A percentile compares a stretch with the other conserved stretches of the same genome.
Evolutionary conservation across 768 basidiomycete species (phyloP).

Genomic region (Stropharia rugosoannulata): DNA sequence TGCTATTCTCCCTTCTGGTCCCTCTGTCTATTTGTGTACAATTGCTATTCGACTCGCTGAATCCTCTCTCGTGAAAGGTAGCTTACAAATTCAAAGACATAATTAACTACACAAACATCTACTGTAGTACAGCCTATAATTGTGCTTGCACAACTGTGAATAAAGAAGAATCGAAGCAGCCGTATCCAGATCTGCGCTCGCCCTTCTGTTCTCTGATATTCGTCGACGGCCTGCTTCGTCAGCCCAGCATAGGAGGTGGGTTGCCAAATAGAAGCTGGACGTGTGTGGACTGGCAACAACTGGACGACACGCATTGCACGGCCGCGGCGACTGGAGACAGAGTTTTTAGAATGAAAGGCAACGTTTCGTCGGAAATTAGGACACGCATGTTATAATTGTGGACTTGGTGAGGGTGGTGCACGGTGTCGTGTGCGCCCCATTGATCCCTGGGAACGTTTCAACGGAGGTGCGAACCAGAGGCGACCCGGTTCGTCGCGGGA

Average conservation of each 20-base stretch:
- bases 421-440: too few relatives aligned
- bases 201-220: background rate
- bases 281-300: too few relatives aligned
- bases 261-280: too few relatives aligned
- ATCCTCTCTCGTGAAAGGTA: slow-evolving; percentile 8
- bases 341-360: background rate
- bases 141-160: slow-evolving; percentile 7
- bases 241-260: too few relatives aligned
- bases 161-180: slow-evolving; percentile 7
- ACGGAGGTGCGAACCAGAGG: too few relatives aligned
- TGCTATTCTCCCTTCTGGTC: slow-evolving; percentile 1
- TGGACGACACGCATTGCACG: too few relatives aligned
- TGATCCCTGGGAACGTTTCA: too few relatives aligned
- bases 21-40: slow-evolving; percentile 5
- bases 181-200: background rate
- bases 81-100: slow-evolving; percentile 23
- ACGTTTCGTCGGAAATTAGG: background rate
- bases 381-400: too few relatives aligned
- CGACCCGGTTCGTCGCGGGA: too few relatives aligned
- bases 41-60: background rate
- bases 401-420: too few relatives aligned
- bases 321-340: background rate
- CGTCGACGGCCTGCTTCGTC: background rate
- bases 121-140: slow-evolving; percentile 18
- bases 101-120: slow-evolving; percentile 18